phyloP scores from a whole-genome alignment of 2,329 filamentous ascomycete species.

The Thielaviopsis euricoi region DNA sequence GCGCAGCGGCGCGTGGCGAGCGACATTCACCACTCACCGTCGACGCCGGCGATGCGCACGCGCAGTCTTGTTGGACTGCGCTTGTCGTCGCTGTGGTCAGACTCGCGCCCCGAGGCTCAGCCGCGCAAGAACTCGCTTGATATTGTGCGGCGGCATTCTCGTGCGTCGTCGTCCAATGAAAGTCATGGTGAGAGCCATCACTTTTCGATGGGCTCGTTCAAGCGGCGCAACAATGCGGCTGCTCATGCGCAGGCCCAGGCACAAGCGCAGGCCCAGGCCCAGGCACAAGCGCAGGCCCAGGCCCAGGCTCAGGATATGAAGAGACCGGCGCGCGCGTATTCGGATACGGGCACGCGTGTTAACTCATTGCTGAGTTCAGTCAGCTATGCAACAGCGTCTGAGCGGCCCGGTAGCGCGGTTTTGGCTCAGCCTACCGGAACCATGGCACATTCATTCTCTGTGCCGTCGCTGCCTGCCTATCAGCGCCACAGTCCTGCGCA shows the following conservation, averaged over 20 bases:
- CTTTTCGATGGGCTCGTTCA: too few species aligned
- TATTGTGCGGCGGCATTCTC: constrained; percentile 11
- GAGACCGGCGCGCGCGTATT: constrained; percentile 12
- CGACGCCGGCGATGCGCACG: constrained; percentile 20
- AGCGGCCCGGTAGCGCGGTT: too few species aligned
- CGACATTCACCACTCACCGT: not conserved
- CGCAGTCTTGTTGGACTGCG: constrained; percentile 17
- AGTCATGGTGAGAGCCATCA: not conserved
- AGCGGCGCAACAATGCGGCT: too few species aligned
- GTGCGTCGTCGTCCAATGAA: not conserved
- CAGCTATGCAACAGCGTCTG: not conserved
- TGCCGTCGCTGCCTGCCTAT: constrained; percentile 5
- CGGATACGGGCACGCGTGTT: constrained; percentile 12
- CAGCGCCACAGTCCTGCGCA: constrained; percentile 12
- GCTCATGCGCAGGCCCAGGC: too few species aligned
- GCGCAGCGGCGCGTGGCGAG: not conserved
- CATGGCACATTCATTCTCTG: not conserved
- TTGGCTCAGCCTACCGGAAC: constrained; percentile 6
- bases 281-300: too few species aligned
- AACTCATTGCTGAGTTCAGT: not conserved
- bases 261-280: too few species aligned
- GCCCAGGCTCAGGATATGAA: not conserved
- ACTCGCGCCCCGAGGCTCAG: not conserved
- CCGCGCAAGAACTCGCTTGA: constrained; percentile 14
- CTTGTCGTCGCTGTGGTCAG: constrained; percentile 6